Percentiles rank a stretch among this genome's conserved stretches.
Evolutionary conservation across 352 stramenopile species (phyloP).

Genomic region (Globisporangium acanthophoron): DNA sequence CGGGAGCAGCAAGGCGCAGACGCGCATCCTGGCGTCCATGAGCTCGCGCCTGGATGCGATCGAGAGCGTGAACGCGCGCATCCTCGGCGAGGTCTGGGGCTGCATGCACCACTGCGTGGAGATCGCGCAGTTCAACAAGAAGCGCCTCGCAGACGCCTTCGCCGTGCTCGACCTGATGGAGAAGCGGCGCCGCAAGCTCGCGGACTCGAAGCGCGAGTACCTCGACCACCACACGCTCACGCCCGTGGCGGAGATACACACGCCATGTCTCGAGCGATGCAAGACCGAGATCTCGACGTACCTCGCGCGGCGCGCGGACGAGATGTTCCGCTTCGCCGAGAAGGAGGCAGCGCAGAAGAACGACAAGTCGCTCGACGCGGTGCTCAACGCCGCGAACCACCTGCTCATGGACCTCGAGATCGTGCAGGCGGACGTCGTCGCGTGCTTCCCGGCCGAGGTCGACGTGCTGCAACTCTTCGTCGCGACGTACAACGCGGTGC

Average conservation of each 20-base stretch:
- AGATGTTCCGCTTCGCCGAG: conserved; percentile 61
- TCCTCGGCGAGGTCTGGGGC: conserved; percentile 68
- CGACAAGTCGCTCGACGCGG: conserved; percentile 49
- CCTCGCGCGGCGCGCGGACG: conserved; percentile 43
- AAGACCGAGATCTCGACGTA: conserved; percentile 56
- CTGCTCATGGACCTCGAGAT: conserved; percentile 77
- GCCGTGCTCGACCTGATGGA: conserved; percentile 78
- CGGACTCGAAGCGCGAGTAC: conserved; percentile 56
- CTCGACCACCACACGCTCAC: conserved; percentile 71
- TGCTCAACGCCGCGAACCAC: conserved; percentile 64
- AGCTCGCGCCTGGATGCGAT: conserved; percentile 51
- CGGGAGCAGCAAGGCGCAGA: conserved; percentile 54
- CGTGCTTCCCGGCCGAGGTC: conserved; percentile 71
- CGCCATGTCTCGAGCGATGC: conserved; percentile 43
- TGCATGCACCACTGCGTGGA: conserved; percentile 83
- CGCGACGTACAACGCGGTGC: conserved; percentile 64
- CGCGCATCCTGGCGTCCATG: conserved; percentile 66
- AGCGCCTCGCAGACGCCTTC: conserved; percentile 61
- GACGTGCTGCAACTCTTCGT: conserved; percentile 78
- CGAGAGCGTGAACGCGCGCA: conserved; percentile 53
- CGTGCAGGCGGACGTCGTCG: conserved; percentile 63
- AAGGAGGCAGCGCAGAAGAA: conserved; percentile 39
- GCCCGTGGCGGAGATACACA: conserved; percentile 35
- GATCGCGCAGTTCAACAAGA: conserved; percentile 70
- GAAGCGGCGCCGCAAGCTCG: conserved; percentile 41